Base-by-base conservation (phyloP, 306 rosid genomes). In the Pyrus bretschneideri region DNA sequence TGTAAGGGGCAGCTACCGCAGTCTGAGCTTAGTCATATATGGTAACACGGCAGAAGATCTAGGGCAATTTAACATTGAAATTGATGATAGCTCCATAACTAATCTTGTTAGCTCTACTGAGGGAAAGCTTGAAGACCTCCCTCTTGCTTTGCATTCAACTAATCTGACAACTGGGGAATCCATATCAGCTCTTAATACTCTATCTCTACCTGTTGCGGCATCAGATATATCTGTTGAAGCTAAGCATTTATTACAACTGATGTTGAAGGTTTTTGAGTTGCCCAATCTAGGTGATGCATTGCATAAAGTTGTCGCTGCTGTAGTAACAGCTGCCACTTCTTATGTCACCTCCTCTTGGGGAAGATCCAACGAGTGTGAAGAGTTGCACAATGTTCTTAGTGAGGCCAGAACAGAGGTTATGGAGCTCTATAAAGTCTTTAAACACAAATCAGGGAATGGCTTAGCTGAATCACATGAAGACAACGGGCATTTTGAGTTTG, bases 21-120 rank as follows among this genome's bases (percentile, higher is more conserved):
- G 99, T 83, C 85, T 96, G 82, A 96, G 93, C 81, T 83, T 96
- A 86, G 93, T 92, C 74, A 87, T 92, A 79, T 96, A 96, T 81
- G 99, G 98, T 76, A 91, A 96, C 83, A 96, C 98, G 11, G 97
- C 98, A 9, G 99, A 91, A 88, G 99, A 92, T 83, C 85, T 96
- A 80, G 99, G 99, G 75, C 99, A 96, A 82, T 89, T 96, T 78
- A 95, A 90, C 89, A 92, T 95, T 67, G 99, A 90, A 73, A 85
- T 92, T 78, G 92, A 83, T 90, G 99, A 95, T 85, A 90, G 81
- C 85, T 90, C 97, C 3, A 78, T 92, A 86, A 89, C 89, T 75
- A 93, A 91, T 85, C 91, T 92, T 68, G 93, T 89, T 78, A 89
- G 89, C 78, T 96, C 96, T 79, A 81, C 90, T 33, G 96, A 86